phyloP scores from a whole-genome alignment of 352 stramenopile genomes.

The Pythium vanterpoolii region DNA sequence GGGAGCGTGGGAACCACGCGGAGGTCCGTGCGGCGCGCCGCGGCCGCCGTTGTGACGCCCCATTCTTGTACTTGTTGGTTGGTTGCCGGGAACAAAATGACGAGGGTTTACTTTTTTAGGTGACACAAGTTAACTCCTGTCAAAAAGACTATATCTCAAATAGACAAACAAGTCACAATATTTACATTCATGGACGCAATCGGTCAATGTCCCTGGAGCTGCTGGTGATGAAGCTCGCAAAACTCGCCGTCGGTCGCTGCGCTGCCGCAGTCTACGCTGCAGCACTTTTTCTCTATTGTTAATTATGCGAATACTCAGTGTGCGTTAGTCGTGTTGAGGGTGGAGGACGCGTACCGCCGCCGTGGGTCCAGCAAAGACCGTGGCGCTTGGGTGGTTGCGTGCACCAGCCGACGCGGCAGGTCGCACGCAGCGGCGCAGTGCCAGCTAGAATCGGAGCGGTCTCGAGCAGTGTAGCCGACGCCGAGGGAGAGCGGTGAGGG shows the following conservation, averaged over 20 bases:
- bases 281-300: slow-evolving; percentile 52
- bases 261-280: slow-evolving; percentile 27
- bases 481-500: not conserved
- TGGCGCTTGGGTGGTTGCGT: slow-evolving; percentile 34
- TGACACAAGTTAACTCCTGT: not conserved
- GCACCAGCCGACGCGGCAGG: slow-evolving; percentile 49
- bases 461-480: too few relatives aligned
- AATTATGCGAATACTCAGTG: not conserved
- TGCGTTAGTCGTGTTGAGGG: not conserved
- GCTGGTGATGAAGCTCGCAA: slow-evolving; percentile 36
- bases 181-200: slow-evolving; percentile 9
- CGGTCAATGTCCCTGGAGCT: not conserved
- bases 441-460: too few relatives aligned
- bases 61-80: slow-evolving; percentile 6
- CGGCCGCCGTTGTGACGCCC: slow-evolving; percentile 1
- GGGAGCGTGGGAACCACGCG: not conserved
- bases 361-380: slow-evolving; percentile 51
- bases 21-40: not conserved
- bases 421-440: not conserved
- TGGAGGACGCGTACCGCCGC: slow-evolving; percentile 28
- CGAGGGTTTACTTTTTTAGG: not conserved
- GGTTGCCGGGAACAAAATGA: not conserved
- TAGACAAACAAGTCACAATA: not conserved
- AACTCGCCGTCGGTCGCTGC: slow-evolving; percentile 36
- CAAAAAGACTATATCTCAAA: not conserved